Percentiles rank a stretch among this genome's conserved stretches.
These are phyloP conservation scores for Blastocystis sp. DNA, from an alignment of 352 stramenopile species.

Conservation along the genomic window DNA sequence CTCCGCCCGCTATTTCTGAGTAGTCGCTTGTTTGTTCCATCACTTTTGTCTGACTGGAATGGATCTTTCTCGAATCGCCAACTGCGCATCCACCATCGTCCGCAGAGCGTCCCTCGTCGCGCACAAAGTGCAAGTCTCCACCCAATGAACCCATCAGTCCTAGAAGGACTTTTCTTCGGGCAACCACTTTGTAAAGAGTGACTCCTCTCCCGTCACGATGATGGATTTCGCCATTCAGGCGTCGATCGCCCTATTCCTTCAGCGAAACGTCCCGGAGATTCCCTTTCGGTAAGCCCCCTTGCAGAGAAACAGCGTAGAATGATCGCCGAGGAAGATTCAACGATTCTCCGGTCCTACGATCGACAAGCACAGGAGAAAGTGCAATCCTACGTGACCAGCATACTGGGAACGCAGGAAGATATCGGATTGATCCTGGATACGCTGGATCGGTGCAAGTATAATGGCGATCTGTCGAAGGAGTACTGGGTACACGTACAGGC, in stretches of 20 bases:
- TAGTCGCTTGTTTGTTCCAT: conserved; percentile 42
- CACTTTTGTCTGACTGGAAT: background rate
- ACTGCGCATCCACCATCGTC: background rate
- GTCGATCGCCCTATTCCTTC: conserved; percentile 8
- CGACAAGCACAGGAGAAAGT: background rate
- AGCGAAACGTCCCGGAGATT: background rate
- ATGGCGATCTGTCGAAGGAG: background rate
- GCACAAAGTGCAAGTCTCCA: conserved; percentile 5
- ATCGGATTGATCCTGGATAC: background rate
- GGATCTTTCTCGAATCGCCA: background rate
- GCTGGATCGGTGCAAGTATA: conserved; percentile 7
- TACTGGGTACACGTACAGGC: background rate
- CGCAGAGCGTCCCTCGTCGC: conserved; percentile 19
- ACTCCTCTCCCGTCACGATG: conserved; percentile 33
- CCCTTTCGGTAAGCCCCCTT: background rate
- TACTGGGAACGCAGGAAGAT: background rate
- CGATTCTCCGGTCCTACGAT: background rate
- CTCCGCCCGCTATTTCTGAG: background rate
- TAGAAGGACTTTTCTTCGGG: background rate
- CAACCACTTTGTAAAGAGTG: background rate
- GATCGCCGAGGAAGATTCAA: conserved; percentile 29
- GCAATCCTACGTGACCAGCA: background rate
- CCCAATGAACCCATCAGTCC: background rate
- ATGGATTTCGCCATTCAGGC: conserved; percentile 50
- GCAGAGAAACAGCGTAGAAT: background rate